Conservation (phyloP, 2,329 filamentous ascomycete genomes). For the Phaeosphaeriaceae sp. region DNA sequence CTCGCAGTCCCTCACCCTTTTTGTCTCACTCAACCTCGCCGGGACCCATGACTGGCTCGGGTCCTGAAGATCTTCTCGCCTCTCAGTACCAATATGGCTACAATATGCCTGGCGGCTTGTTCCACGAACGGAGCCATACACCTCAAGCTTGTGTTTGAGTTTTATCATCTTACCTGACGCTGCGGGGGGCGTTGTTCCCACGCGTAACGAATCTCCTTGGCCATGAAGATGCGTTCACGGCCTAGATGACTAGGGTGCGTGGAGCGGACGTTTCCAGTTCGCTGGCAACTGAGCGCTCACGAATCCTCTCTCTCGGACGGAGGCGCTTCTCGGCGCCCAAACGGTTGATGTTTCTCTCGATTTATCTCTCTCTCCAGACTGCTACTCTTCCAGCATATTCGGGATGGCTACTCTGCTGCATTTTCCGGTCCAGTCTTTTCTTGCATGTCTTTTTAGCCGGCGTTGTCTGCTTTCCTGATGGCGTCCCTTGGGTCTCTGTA, state of each 20-base stretch:
- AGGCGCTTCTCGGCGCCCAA: too few relatives aligned
- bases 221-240: slow-evolving; percentile 45
- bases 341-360: slow-evolving; percentile 18
- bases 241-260: slow-evolving; percentile 39
- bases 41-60: slow-evolving; percentile 49
- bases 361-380: slow-evolving; percentile 16
- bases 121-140: slow-evolving; percentile 53
- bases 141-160: slow-evolving; percentile 50
- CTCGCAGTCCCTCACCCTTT: slow-evolving; percentile 43
- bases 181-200: slow-evolving; percentile 5
- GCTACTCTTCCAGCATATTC: slow-evolving; percentile 34
- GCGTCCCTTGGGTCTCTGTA: slow-evolving; percentile 21
- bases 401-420: slow-evolving; percentile 41
- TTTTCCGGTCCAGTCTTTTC: slow-evolving; percentile 38
- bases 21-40: slow-evolving; percentile 51
- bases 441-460: slow-evolving; percentile 40
- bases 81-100: slow-evolving; percentile 53
- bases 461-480: slow-evolving; percentile 27
- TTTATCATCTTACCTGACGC: slow-evolving; percentile 12
- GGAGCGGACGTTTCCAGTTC: slow-evolving; percentile 40
- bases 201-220: slow-evolving; percentile 46
- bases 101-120: slow-evolving; percentile 51
- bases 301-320: slow-evolving; percentile 39
- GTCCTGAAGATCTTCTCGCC: slow-evolving; percentile 47
- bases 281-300: slow-evolving; percentile 42